Base-by-base conservation (phyloP, 441 rosid genomes). In the Adansonia grandidieri region DNA sequence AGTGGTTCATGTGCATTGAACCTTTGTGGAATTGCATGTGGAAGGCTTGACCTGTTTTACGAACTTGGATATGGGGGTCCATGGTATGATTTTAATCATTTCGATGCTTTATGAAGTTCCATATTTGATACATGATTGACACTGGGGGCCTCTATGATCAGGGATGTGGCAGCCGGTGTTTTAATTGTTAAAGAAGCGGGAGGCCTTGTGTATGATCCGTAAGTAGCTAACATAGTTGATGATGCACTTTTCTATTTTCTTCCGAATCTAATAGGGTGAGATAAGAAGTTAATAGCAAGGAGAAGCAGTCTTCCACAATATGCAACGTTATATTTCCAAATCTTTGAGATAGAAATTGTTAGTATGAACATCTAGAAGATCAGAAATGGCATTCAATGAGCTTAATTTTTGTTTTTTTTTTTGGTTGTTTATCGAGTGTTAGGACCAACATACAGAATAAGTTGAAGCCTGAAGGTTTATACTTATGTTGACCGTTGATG, bases 81-180 rank as follows among this genome's bases (percentile, higher is more conserved):
- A 80, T 96, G 99, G 99, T 96, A 87, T 9, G 80, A 1, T 65
- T 15, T 71, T 78, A 22, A 61, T 7, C 42, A 45, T 54, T 6
- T 71, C 11, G 7, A 9, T 20, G 42, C 44, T 17, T 60, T 15
- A 19, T 11, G 9, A 40, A 64, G 69, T 28, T 73, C n/a, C 0
- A 9, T 64, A 9, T 42, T 6, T 10, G 9, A 9, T 11, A 50
- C 17, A 48, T 58, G 44, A 58, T 57, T 71, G 54, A 80, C 58
- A 37, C 62, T 0, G 19, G 2, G 22, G 50, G 40, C 44, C 73
- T 53, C 78, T 77, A n/a, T 76, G 42, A 62, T 57, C 88, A 96
- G 97, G 98, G 99, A 94, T 84, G 96, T 96, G 72, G 93, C 98
- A 51, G 99, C 87, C 67, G 99, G 98, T 22, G 87, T 82, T 76